Conservation (phyloP, 1,139 yeast species). For the Magnusiomyces sp. region DNA sequence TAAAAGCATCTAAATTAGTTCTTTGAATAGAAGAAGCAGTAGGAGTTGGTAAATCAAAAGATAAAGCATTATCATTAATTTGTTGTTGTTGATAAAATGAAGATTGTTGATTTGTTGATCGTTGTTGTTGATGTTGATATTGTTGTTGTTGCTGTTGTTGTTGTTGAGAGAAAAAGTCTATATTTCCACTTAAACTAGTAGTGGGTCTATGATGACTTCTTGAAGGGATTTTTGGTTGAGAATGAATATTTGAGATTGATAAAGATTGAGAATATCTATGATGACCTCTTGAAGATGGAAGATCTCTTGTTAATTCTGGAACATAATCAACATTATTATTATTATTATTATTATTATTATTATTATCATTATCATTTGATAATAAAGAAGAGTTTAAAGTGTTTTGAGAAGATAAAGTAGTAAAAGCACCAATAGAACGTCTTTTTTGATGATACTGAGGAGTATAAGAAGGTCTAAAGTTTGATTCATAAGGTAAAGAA, state of each 20-base stretch:
- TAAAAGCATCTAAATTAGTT: no score
- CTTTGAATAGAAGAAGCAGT: no score
- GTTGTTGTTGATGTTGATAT: neutral
- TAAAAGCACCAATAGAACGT: conserved; percentile 5
- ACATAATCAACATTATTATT: conserved; percentile 11
- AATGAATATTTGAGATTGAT: neutral
- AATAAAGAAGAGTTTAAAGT: conserved; percentile 1
- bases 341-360: conserved; percentile 9
- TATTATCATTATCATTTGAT: conserved; percentile 3
- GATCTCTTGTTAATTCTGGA: conserved; percentile 15
- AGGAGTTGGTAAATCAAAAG: no score
- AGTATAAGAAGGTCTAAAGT: neutral
- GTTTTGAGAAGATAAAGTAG: conserved; percentile 1
- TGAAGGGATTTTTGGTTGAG: conserved; percentile 2
- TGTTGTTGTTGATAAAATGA: neutral
- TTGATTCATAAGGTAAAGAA: neutral
- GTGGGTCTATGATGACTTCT: neutral
- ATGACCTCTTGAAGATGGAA: neutral
- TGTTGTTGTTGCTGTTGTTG: conserved; percentile 4
- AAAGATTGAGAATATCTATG: conserved; percentile 3
- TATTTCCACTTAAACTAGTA: neutral
- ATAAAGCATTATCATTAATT: neutral
- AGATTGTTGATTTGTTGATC: neutral
- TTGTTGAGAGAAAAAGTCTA: neutral
- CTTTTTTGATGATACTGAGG: conserved; percentile 5